These are phyloP conservation scores for Fusarium austroafricanum DNA, from an alignment of 2,329 filamentous ascomycete genomes.

Conservation along the genomic window DNA sequence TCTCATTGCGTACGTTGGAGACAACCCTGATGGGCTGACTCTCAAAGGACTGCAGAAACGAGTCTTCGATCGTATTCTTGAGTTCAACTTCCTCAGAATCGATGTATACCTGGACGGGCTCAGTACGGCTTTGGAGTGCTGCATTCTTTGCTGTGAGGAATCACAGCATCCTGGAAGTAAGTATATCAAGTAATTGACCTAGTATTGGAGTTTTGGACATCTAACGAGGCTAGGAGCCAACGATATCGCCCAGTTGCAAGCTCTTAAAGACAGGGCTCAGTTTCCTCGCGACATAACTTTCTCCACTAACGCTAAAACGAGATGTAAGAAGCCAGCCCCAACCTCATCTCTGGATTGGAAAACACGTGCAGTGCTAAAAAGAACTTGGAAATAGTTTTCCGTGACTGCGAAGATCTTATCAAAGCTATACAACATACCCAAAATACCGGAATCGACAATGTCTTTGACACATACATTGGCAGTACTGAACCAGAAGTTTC, in stretches of 20 bases:
- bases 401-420: constrained; percentile 10
- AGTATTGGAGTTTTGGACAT: not conserved
- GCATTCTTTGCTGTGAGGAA: not conserved
- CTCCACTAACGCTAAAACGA: not conserved
- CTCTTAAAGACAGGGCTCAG: not conserved
- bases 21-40: not conserved
- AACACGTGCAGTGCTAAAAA: not conserved
- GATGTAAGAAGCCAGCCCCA: not conserved
- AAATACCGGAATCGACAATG: not conserved
- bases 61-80: not conserved
- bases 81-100: constrained; percentile 6
- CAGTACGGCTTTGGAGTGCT: not conserved
- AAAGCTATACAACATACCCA: not conserved
- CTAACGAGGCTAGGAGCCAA: not conserved
- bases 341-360: not conserved
- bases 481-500: not conserved
- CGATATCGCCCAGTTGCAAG: not conserved
- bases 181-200: too few relatives aligned
- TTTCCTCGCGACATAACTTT: constrained; percentile 11
- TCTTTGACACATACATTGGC: not conserved
- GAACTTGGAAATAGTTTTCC: not conserved
- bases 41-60: not conserved
- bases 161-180: not conserved
- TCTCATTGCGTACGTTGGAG: not conserved
- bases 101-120: constrained; percentile 5